Conservation (phyloP, 208 protist species). For the Trypanosoma scelopori region DNA sequence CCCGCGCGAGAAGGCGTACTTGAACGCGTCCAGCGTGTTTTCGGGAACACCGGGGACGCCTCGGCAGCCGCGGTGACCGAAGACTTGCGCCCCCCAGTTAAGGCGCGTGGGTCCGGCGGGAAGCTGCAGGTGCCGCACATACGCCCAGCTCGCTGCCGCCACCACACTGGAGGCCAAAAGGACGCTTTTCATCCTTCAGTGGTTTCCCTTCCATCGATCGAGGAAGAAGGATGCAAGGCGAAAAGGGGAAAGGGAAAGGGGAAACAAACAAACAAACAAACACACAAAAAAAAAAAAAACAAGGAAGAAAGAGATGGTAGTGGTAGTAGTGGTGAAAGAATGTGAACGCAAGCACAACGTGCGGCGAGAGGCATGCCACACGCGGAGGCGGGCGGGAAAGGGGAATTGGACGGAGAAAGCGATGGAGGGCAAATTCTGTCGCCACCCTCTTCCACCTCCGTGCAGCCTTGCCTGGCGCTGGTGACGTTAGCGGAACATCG, state of each 20-base stretch:
- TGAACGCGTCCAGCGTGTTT: slow-evolving; percentile 87
- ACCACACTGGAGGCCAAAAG: slow-evolving; percentile 35
- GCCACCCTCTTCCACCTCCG: not conserved
- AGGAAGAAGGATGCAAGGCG: slow-evolving; percentile 2
- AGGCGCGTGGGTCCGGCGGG: slow-evolving; percentile 71
- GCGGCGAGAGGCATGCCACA: too few relatives aligned
- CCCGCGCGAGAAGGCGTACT: slow-evolving; percentile 74
- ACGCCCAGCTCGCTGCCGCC: slow-evolving; percentile 61
- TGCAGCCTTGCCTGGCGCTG: not conserved
- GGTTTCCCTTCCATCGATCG: not conserved
- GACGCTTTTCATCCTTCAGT: slow-evolving; percentile 27
- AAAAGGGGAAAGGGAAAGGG: too few relatives aligned
- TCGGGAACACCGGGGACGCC: slow-evolving; percentile 68
- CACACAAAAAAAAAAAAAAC: slow-evolving; percentile 4
- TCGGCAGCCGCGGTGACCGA: slow-evolving; percentile 90
- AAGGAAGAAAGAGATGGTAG: slow-evolving; percentile 11
- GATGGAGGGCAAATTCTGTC: slow-evolving; percentile 3
- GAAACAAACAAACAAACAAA: too few relatives aligned
- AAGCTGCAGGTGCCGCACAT: slow-evolving; percentile 69
- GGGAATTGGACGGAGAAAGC: not conserved
- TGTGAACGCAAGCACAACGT: too few relatives aligned
- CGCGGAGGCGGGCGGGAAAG: not conserved
- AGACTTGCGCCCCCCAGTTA: slow-evolving; percentile 73
- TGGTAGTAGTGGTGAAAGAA: too few relatives aligned
- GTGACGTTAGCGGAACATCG: slow-evolving; percentile 35